Evolutionary conservation across 257 asterid species (phyloP), one percentile per base, ranked within the genome.

Genomic region (Solanum tarijense): DNA sequence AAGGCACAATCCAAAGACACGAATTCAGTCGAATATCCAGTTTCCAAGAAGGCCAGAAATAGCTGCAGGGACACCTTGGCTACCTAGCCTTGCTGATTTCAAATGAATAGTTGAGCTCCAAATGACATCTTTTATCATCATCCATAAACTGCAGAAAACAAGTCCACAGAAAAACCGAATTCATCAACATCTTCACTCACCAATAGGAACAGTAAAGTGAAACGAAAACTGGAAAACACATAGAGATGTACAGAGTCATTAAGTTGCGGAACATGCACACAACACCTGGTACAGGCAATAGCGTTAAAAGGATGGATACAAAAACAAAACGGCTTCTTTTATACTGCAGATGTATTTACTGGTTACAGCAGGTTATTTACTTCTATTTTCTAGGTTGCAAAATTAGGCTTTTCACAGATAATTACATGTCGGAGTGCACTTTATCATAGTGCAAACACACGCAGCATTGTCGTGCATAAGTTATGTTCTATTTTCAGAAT

Each of bases 31-130:
- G 60, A 90, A 88, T 85, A 29, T 88, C 88, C 78, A 75, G 82
- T 88, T 71, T 41, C 76, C 88, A 43, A 35, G 29, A 86, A 31
- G 82, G n/a, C 83, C 52, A 32, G 12, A 43, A 71, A 84, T 39
- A 23, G 85, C 21, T 21, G 74, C 71, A 32, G 48, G 20, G 55
- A 58, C n/a, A 46, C 39, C 84, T 89, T 74, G 87, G 55, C 89
- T 91, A 92, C 18, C 86, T 84, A 32, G 87, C 88, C 90, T 91
- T 95, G 87, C 76, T 90, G 85, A 95, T 95, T 90, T 94, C 96
- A 6, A 95, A 95, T 21, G 93, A 91, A 90, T 94, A 95, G 86
- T 91, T 55, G 85, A 95, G 94, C 92, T 95, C 96, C 96, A 95
- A 85, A 86, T 94, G 92, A 73, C 91, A 87, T 90, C 95, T 92